Evolutionary conservation across 345 rosid genomes (phyloP).

Genomic region (Mangifera indica): DNA sequence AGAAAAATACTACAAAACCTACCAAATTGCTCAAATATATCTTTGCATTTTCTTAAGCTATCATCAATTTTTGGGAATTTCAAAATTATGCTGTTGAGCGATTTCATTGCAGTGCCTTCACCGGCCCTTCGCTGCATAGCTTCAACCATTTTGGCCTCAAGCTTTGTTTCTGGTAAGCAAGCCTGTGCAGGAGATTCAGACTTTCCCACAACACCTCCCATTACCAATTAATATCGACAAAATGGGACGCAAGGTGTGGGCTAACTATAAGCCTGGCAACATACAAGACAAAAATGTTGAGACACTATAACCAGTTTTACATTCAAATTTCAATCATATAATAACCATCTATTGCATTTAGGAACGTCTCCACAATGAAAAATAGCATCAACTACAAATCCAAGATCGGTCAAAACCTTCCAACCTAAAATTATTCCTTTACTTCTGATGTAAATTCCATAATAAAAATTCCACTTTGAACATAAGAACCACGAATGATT

Average conservation of each 20-base stretch:
- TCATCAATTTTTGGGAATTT: slow-evolving; percentile 91
- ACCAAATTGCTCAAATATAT: slow-evolving; percentile 85
- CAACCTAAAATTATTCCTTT: too few relatives aligned
- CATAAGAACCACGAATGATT: not conserved
- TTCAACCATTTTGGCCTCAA: slow-evolving; percentile 81
- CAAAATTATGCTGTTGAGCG: slow-evolving; percentile 78
- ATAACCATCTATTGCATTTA: not conserved
- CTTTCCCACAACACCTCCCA: slow-evolving; percentile 68
- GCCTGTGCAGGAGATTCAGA: slow-evolving; percentile 31
- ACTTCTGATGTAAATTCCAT: too few relatives aligned
- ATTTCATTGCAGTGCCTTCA: slow-evolving; percentile 62
- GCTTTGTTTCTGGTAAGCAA: slow-evolving; percentile 69
- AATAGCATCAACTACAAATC: not conserved
- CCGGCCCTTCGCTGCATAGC: slow-evolving; percentile 69
- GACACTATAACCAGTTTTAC: not conserved
- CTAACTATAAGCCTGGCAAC: slow-evolving; percentile 31
- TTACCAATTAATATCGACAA: slow-evolving; percentile 12
- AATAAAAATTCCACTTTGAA: not conserved
- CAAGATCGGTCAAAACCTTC: too few relatives aligned
- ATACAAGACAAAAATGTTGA: slow-evolving; percentile 12
- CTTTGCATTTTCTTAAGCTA: slow-evolving; percentile 77
- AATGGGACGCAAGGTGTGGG: slow-evolving; percentile 13
- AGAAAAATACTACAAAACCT: slow-evolving; percentile 8
- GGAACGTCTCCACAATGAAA: not conserved
- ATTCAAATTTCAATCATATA: not conserved